Percentiles rank a stretch among this genome's conserved stretches.
phyloP scores from a whole-genome alignment of 805 yeast genomes.

The Ogataea dorogensis region DNA sequence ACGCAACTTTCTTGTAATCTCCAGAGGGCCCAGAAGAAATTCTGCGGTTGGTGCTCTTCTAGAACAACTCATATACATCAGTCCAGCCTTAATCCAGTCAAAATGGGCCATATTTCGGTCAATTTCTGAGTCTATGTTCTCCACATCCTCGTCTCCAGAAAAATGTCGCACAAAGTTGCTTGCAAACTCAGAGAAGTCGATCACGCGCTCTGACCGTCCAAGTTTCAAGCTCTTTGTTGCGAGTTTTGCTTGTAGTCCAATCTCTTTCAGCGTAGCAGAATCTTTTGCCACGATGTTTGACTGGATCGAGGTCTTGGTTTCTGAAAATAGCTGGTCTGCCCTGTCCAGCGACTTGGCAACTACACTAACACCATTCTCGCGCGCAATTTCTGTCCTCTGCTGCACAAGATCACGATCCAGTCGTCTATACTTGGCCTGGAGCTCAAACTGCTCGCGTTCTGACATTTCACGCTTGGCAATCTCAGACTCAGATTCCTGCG shows the following conservation, averaged over 20 bases:
- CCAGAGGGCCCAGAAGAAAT: conserved; percentile 71
- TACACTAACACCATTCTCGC: conserved; percentile 54
- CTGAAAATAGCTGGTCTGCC: conserved; percentile 47
- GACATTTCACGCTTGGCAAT: conserved; percentile 19
- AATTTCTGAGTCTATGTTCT: conserved; percentile 21
- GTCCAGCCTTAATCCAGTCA: conserved; percentile 62
- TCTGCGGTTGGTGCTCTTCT: conserved; percentile 49
- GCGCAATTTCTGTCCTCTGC: conserved; percentile 50
- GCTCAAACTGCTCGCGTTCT: conserved; percentile 26
- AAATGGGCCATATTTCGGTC: conserved; percentile 34
- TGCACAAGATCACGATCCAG: conserved; percentile 24
- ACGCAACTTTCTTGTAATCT: conserved; percentile 53
- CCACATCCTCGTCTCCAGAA: conserved; percentile 26
- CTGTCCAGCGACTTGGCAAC: conserved; percentile 44
- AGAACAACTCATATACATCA: conserved; percentile 46
- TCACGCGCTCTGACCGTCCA: conserved; percentile 51
- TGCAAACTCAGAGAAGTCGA: conserved; percentile 49
- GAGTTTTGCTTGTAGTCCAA: conserved; percentile 60
- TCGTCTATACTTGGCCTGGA: conserved; percentile 28
- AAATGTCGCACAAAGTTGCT: conserved; percentile 38
- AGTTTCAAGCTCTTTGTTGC: conserved; percentile 61
- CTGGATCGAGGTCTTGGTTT: conserved; percentile 36
- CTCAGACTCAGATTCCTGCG: conserved; percentile 12
- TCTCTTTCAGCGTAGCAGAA: conserved; percentile 58
- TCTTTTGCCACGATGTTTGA: conserved; percentile 56